phyloP scores from a whole-genome alignment of 1,139 yeast genomes.

The Saccharomyces hybrid region DNA sequence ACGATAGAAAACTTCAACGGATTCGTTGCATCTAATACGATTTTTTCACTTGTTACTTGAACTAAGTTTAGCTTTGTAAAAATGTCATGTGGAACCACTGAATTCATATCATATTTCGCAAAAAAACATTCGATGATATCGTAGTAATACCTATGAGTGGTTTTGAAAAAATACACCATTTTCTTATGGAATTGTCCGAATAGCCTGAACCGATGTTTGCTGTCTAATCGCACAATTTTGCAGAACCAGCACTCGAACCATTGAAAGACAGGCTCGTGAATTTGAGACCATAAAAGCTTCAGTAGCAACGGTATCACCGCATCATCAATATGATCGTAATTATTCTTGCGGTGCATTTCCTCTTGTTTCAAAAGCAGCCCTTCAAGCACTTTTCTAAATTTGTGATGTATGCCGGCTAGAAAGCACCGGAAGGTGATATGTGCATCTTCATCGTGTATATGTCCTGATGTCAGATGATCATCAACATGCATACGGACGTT shows the following conservation, averaged over 20 bases:
- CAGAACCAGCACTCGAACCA: constrained; percentile 34
- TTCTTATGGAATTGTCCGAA: not conserved
- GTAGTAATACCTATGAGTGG: constrained; percentile 13
- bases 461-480: not conserved
- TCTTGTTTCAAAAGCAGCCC: not conserved
- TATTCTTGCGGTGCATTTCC: not conserved
- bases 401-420: not conserved
- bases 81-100: not conserved
- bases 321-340: not conserved
- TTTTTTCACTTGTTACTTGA: not conserved
- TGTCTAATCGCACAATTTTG: not conserved
- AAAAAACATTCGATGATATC: constrained; percentile 2
- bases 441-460: not conserved
- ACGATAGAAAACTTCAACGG: constrained; percentile 37
- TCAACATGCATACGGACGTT: not conserved
- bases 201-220: not conserved
- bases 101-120: not conserved
- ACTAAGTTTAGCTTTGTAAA: not conserved
- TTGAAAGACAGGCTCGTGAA: constrained; percentile 58
- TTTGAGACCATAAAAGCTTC: constrained; percentile 50
- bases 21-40: constrained; percentile 10
- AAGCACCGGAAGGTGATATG: not conserved
- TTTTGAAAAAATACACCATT: constrained; percentile 17
- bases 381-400: not conserved
- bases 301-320: constrained; percentile 24